Conservation (phyloP, 495 filamentous ascomycete species). For the Aspergillus avenaceus region DNA sequence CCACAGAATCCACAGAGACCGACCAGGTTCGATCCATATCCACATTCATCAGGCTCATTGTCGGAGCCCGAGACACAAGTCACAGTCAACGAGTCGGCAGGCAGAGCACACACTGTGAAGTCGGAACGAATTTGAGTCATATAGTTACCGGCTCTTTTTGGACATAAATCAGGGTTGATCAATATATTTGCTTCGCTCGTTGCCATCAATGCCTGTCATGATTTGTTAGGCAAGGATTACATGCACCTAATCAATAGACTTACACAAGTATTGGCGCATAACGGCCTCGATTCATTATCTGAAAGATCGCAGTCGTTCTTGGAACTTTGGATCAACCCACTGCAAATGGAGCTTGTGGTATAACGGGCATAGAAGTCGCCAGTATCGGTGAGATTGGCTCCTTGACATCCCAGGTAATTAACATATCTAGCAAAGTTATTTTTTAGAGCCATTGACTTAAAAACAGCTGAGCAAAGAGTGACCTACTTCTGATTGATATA, state of each 20-base stretch:
- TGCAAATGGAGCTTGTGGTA: slow-evolving; percentile 90
- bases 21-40: slow-evolving; percentile 73
- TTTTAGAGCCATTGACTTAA: slow-evolving; percentile 5
- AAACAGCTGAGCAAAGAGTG: too few relatives aligned
- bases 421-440: slow-evolving; percentile 32
- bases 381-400: slow-evolving; percentile 75
- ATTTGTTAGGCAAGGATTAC: slow-evolving; percentile 19
- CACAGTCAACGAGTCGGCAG: slow-evolving; percentile 68
- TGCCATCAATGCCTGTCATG: slow-evolving; percentile 68
- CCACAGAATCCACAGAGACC: slow-evolving; percentile 87
- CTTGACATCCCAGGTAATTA: slow-evolving; percentile 71
- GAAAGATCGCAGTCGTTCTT: slow-evolving; percentile 65
- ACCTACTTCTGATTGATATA: slow-evolving; percentile 74
- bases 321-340: slow-evolving; percentile 91
- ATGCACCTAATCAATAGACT: slow-evolving; percentile 24
- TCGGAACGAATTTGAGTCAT: slow-evolving; percentile 82
- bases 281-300: slow-evolving; percentile 57
- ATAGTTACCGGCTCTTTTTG: slow-evolving; percentile 56
- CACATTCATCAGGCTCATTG: slow-evolving; percentile 88
- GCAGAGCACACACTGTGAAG: slow-evolving; percentile 83
- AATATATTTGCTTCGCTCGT: slow-evolving; percentile 82
- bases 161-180: slow-evolving; percentile 69
- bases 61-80: slow-evolving; percentile 68
- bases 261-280: slow-evolving; percentile 92
- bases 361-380: slow-evolving; percentile 87